phyloP scores from a whole-genome alignment of 2,329 filamentous ascomycete genomes.

The Phoma sp. region DNA sequence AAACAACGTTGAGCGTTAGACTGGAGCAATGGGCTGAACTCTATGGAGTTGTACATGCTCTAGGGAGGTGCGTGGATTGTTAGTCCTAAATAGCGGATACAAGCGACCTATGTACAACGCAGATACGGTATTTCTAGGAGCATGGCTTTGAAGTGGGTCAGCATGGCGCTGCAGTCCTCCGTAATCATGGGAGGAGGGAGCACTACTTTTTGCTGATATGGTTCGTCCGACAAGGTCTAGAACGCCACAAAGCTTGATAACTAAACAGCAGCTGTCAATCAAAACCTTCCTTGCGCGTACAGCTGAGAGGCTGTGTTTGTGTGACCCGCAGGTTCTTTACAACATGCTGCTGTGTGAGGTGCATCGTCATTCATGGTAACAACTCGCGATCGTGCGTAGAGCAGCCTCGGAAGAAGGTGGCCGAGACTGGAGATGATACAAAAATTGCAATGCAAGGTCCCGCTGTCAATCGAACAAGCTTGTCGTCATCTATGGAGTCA shows the following conservation, averaged over 20 bases:
- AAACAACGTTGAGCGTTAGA: background rate
- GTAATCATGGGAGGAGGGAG: background rate
- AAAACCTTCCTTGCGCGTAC: conserved; percentile 18
- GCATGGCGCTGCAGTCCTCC: background rate
- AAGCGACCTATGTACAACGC: background rate
- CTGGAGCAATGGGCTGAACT: background rate
- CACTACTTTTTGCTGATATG: background rate
- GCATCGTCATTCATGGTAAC: conserved; percentile 21
- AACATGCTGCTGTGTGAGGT: conserved; percentile 9
- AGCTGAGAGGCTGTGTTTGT: background rate
- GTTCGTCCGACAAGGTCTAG: conserved; percentile 25
- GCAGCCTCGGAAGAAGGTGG: conserved; percentile 8
- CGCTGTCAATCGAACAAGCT: background rate
- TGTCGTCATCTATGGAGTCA: background rate
- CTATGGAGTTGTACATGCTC: background rate
- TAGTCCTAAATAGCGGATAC: background rate
- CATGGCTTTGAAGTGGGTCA: background rate
- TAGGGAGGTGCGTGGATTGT: background rate
- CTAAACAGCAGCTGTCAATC: conserved; percentile 33
- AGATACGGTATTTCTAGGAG: background rate
- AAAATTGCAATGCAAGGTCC: conserved; percentile 10
- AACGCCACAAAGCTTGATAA: conserved; percentile 47
- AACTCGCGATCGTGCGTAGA: conserved; percentile 17
- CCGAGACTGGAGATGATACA: conserved; percentile 8
- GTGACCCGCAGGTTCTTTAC: background rate